Evolutionary conservation across 73 alveolate genomes (phyloP), one percentile per base, ranked within the genome.

Genomic region (Halteria grandinella): DNA sequence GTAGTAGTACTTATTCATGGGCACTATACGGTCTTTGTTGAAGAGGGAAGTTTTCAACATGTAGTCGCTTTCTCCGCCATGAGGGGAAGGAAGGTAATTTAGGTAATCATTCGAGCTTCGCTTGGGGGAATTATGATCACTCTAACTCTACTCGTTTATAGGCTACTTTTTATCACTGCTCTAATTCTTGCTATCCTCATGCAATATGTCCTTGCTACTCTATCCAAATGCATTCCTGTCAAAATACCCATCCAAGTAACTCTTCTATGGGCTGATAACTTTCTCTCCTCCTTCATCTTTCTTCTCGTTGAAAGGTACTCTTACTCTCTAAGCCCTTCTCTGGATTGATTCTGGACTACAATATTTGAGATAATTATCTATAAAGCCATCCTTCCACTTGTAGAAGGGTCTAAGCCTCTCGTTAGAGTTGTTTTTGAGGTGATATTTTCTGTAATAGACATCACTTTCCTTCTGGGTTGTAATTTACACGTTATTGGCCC

Each of bases 371-470:
- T 60, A 60, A 23, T 37, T 60, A 12, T 60, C 51, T 21, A 60
- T 33, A 31, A 60, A 60, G 32, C 77, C 77, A 33, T 60, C 59
- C 34, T 60, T 60, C 77, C 77, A 60, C 4, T 40, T 41, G 29
- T 60, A 60, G 24, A 60, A 60, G 37, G 77, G 77, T 15, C 51
- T 33, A 24, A 60, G 7, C 14, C 43, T 29, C 3, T 34, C 44
- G 14, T 37, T 39, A 18, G 20, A 11, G 15, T 29, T 24, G 24
- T 60, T 60, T 37, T 60, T 60, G 43, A 60, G 59, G 6, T 60
- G 18, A 20, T 60, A 60, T 25, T 60, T 60, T 21, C 43, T 60
- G 41, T 60, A 60, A 6, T 31, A 27, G 37, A 29, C 37, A 4
- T 57, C 1, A 11, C 31, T 11, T 29, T 57, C 33, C 10, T n/a